Evolutionary conservation across 225 moss, liverwort and hornwort genomes (phyloP).

Genomic region (Pleurozium schreberi): DNA sequence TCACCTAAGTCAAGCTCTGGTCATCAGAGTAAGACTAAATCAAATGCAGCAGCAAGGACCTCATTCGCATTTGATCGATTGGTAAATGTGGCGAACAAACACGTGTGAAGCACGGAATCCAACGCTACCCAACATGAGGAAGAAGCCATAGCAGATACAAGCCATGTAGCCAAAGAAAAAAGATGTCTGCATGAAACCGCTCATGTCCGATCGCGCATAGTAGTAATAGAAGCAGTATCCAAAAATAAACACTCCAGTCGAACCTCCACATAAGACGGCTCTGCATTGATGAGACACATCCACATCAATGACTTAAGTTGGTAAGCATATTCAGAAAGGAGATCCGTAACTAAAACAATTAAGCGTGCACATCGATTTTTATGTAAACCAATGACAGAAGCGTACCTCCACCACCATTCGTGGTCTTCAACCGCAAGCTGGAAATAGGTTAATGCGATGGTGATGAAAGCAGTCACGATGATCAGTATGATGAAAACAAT

Average conservation of each 20-base stretch:
- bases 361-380: neutral
- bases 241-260: constrained; percentile 88
- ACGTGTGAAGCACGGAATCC: constrained; percentile 85
- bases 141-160: constrained; percentile 97
- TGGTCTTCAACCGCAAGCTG: constrained; percentile 98
- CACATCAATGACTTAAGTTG: neutral
- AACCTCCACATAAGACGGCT: constrained; percentile 85
- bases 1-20: neutral
- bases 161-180: constrained; percentile 98
- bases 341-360: neutral
- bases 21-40: constrained; percentile 9
- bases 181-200: constrained; percentile 94
- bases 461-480: constrained; percentile 94
- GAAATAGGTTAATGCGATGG: constrained; percentile 92
- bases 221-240: constrained; percentile 97
- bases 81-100: constrained; percentile 95
- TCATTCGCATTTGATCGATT: constrained; percentile 96
- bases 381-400: neutral
- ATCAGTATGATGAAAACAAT: constrained; percentile 98
- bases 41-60: neutral
- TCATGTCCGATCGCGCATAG: constrained; percentile 79
- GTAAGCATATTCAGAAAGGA: neutral
- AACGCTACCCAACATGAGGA: constrained; percentile 91
- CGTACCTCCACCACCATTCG: constrained; percentile 99
- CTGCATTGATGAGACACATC: constrained; percentile 22